Conservation (phyloP, 345 rosid species). For the Brassica incana region DNA sequence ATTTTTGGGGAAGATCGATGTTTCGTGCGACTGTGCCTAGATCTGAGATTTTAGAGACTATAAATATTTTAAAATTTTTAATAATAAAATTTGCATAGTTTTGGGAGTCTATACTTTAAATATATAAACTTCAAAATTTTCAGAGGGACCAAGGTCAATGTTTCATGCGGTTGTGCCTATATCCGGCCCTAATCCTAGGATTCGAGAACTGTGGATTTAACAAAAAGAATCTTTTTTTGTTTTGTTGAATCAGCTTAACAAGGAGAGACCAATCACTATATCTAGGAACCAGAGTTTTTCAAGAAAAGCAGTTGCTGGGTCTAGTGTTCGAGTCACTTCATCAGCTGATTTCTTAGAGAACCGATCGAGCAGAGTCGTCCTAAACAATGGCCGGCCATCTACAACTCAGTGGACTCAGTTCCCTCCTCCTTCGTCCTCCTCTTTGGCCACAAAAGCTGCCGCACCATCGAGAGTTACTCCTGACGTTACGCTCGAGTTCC, state of each 20-base stretch:
- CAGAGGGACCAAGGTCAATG: too few species aligned
- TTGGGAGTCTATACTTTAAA: too few species aligned
- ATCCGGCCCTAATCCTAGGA: not conserved
- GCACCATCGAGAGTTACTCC: slow-evolving; percentile 52
- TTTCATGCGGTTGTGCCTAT: too few species aligned
- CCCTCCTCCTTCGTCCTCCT: slow-evolving; percentile 47
- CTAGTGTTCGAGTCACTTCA: slow-evolving; percentile 65
- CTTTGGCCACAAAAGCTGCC: slow-evolving; percentile 58
- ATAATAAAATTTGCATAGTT: too few species aligned
- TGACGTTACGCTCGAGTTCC: slow-evolving; percentile 72
- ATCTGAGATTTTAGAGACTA: too few species aligned
- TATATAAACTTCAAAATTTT: too few species aligned
- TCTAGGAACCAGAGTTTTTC: slow-evolving; percentile 67
- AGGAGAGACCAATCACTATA: slow-evolving; percentile 58
- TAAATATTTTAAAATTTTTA: too few species aligned
- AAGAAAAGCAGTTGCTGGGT: slow-evolving; percentile 58
- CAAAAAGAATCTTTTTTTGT: not conserved
- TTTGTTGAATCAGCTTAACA: slow-evolving; percentile 52
- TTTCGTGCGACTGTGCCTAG: too few species aligned
- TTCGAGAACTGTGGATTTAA: not conserved
- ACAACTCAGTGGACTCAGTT: slow-evolving; percentile 74
- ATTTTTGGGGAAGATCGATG: too few species aligned
- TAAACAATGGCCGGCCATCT: slow-evolving; percentile 60
- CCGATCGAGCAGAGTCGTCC: slow-evolving; percentile 55
- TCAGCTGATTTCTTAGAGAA: slow-evolving; percentile 74